Evolutionary conservation across 2,329 filamentous ascomycete genomes (phyloP), one percentile per base, ranked within the genome.

Genomic region (Aspergillus aculeatus): DNA sequence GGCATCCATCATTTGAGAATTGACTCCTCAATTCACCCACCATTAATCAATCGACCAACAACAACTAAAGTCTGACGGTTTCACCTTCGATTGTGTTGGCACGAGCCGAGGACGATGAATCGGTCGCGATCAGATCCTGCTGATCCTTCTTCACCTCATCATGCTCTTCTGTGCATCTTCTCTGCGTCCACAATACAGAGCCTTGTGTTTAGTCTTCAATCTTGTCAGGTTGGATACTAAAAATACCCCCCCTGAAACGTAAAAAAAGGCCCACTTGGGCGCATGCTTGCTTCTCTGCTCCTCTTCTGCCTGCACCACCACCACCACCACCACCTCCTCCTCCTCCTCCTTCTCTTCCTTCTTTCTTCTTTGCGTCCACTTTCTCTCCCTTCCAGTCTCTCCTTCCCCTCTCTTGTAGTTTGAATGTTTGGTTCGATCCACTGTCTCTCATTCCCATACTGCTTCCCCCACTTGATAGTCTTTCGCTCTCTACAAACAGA

Each of bases 271-370:
- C 49, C 41, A 50, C 56, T 62, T 47, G 24, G 50, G 21, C 51
- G 19, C 23, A 24, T 47, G n/a, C 31, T 48, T 35, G 47, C 26
- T 53, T 53, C 26, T 31, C 26, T 19, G 26, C 41, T 23, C 41
- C 47, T 55, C 61, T 61, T 12, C 58, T 54, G 54, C 57, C 44
- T 59, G 24, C 52, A 48, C 44, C 47, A 29, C 26, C 7, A 29
- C 26, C 26, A 29, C 26, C 26, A 1, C 26, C 51, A 21, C 52
- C 16, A 2, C 51, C 23, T 16, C 12, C 32, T 5, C 24, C 26
- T 41, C 32, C n/a, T 29, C 49, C 47, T 41, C 26, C 26, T 54
- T 16, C 29, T n/a, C 47, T 16, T 54, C 31, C 48, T 23, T 57
- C 47, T 47, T 48, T 47, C 49, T 49, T 31, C 16, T 50, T 35